Evolutionary conservation across 2,329 filamentous ascomycete genomes (phyloP), one percentile per base, ranked within the genome.

Genomic region (Colletotrichum destructivum): DNA sequence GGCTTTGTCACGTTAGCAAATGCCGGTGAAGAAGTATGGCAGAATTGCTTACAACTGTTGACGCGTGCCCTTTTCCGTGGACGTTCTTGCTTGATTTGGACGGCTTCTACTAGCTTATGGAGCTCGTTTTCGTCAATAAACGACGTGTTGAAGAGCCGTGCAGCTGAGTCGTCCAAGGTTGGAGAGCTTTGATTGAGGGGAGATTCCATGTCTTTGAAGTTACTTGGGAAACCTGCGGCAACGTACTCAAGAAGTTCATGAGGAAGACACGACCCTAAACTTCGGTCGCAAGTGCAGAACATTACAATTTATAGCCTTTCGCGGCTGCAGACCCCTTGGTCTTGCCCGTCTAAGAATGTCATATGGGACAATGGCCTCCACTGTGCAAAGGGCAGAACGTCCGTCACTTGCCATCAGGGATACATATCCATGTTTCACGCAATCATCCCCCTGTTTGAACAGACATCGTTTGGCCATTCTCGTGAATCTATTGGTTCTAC

Each of bases 131-230:
- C 8, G 16, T 65, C 21, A 0, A 51, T 12, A 40, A 65, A 57
- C 6, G 42, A 65, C 2, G 4, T 8, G 15, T 18, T 7, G 21
- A 65, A 65, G 23, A 40, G 62, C 52, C 15, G 3, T 56, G 26
- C 16, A 46, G 15, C 26, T 5, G 13, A 42, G n/a, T 65, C 11
- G n/a, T 38, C 26, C 7, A 57, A 31, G 31, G n/a, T 18, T 13
- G 13, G 31, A 57, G 31, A 18, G 42, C 18, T 12, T 65, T 35
- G 16, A 21, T 57, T 2, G n/a, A 23, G 23, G 4, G 18, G 26
- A n/a, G 62, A 47, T 4, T 40, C 62, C 31, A 65, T 65, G n/a
- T 57, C n/a, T 21, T n/a, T 3, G 5, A 49, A 64, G 13, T n/a
- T 2, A 31, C 3, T 40, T 26, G 15, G 42, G 18, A 6, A 65